Evolutionary conservation across 441 rosid genomes (phyloP).

Genomic region (Erodium texanum): DNA sequence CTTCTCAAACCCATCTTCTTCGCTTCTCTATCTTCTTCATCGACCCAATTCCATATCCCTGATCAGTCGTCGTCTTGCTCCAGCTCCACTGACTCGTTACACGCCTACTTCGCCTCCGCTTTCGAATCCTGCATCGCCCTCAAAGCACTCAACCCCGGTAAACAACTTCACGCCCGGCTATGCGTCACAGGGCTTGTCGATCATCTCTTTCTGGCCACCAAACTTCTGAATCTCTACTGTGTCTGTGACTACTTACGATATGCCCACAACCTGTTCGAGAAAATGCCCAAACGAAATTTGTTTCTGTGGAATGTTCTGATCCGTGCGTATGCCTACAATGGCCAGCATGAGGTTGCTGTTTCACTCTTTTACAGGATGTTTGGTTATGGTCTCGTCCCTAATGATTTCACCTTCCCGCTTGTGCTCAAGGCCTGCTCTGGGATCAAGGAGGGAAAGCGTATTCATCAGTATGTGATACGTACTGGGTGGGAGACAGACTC

Average conservation of each 20-base stretch:
- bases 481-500: slow-evolving; percentile 20
- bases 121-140: background rate
- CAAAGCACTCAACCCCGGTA: background rate
- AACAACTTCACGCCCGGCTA: background rate
- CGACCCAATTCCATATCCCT: no score
- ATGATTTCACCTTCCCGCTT: slow-evolving; percentile 28
- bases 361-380: slow-evolving; percentile 23
- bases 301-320: slow-evolving; percentile 36
- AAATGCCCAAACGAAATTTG: slow-evolving; percentile 23
- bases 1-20: no score
- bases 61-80: no score
- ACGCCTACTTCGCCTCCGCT: no score
- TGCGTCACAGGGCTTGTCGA: background rate
- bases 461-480: slow-evolving; percentile 20
- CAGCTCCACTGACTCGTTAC: no score
- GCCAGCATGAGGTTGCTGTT: slow-evolving; percentile 27
- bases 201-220: background rate
- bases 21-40: no score
- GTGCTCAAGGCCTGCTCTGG: slow-evolving; percentile 28
- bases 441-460: slow-evolving; percentile 23
- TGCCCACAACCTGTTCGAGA: slow-evolving; percentile 31
- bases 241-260: slow-evolving; percentile 19
- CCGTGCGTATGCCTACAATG: slow-evolving; percentile 30
- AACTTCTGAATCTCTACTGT: slow-evolving; percentile 21
- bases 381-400: slow-evolving; percentile 20